Conservation (phyloP, 176 grass and related monocot genomes). For the Lolium multiflorum region DNA sequence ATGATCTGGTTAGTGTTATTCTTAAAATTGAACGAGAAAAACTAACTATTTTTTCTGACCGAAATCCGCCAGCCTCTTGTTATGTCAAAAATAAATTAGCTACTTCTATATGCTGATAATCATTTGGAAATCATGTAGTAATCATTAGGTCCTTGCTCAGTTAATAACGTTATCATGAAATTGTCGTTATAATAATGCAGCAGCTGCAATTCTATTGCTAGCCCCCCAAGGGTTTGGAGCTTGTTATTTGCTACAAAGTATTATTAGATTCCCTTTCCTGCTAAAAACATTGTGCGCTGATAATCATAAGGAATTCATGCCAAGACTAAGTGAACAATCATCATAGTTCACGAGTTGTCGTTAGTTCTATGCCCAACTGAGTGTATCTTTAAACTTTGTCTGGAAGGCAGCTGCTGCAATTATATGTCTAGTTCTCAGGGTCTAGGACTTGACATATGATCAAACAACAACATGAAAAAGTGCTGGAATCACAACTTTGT, state of each 20-base stretch:
- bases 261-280: background rate
- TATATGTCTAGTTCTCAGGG: background rate
- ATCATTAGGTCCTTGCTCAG: background rate
- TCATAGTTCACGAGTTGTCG: background rate
- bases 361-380: conserved; percentile 14
- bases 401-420: conserved; percentile 7
- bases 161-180: background rate
- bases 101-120: too few species aligned
- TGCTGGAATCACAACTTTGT: background rate
- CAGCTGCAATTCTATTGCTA: background rate
- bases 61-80: background rate
- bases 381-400: background rate
- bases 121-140: conserved; percentile 5
- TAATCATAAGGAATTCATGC: conserved; percentile 7
- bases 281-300: background rate
- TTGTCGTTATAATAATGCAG: conserved; percentile 2
- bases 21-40: background rate
- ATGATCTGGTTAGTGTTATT: conserved; percentile 80
- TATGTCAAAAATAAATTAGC: background rate
- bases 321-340: background rate
- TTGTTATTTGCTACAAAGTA: conserved; percentile 10
- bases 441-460: background rate
- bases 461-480: background rate
- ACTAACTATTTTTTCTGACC: background rate
- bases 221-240: background rate